phyloP scores from a whole-genome alignment of 257 asterid species.

The Solanum tacnaense region DNA sequence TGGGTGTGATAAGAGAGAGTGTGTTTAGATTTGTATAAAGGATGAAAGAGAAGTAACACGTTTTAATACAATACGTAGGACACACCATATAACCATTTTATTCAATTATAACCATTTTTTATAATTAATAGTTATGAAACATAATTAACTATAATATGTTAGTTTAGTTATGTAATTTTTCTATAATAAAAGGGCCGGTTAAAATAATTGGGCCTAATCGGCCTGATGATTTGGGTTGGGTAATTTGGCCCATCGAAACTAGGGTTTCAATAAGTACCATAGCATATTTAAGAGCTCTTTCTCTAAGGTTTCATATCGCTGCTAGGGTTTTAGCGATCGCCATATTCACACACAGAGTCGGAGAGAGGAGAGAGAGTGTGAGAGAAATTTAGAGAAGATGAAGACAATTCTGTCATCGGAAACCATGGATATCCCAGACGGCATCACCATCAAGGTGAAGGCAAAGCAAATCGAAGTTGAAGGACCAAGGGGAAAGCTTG shows the following conservation, averaged over 20 bases:
- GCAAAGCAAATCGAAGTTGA: not conserved
- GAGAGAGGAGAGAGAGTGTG: not conserved
- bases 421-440: not conserved
- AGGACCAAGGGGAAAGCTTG: not conserved
- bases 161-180: too few species aligned
- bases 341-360: not conserved
- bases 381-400: not conserved
- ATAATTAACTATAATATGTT: too few species aligned
- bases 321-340: constrained; percentile 2
- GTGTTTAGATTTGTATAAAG: too few species aligned
- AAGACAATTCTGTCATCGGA: not conserved
- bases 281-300: not conserved
- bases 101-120: too few species aligned
- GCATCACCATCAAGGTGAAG: not conserved
- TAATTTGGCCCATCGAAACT: not conserved
- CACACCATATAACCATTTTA: too few species aligned
- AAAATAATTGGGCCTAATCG: not conserved
- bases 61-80: not conserved
- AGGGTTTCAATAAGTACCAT: not conserved
- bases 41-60: not conserved
- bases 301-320: not conserved
- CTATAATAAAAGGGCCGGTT: not conserved
- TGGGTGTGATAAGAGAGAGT: not conserved
- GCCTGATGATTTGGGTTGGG: not conserved
- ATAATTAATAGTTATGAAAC: too few species aligned